A percentile compares a stretch with the other conserved stretches of the same genome.
Evolutionary conservation across 352 stramenopile genomes (phyloP).

Genomic region (Globisporangium camurandrum): DNA sequence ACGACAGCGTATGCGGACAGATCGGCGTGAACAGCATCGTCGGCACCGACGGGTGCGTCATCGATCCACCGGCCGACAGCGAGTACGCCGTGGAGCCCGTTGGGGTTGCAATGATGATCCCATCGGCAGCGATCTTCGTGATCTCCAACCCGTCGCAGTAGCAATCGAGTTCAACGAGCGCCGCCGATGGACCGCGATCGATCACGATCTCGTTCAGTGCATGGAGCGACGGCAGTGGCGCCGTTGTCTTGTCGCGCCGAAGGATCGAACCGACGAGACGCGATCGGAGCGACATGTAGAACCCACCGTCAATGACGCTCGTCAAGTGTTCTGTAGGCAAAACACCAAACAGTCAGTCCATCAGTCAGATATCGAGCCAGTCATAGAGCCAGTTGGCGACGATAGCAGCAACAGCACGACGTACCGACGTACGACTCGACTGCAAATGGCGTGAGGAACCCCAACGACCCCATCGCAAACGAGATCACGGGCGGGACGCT

Average conservation of each 20-base stretch:
- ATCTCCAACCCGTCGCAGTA: conserved; percentile 96
- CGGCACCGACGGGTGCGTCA: conserved; percentile 96
- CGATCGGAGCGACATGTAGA: conserved; percentile 79
- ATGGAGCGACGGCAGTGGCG: conserved; percentile 70
- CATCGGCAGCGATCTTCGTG: conserved; percentile 93
- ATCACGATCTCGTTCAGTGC: conserved; percentile 99
- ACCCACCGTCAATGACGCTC: conserved; percentile 70
- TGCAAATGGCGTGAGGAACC: conserved; percentile 95
- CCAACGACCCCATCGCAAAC: conserved; percentile 92
- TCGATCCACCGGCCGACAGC: conserved; percentile 95
- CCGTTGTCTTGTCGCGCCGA: conserved; percentile 41
- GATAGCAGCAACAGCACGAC: no score
- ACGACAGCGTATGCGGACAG: conserved; percentile 96
- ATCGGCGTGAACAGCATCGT: conserved; percentile 98
- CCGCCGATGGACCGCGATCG: conserved; percentile 86
- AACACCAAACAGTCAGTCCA: not conserved
- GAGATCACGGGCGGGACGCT: conserved; percentile 94
- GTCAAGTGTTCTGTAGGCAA: conserved; percentile 49
- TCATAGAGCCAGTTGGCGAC: no score
- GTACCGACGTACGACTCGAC: conserved; percentile 39
- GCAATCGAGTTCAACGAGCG: conserved; percentile 94
- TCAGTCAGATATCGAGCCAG: no score
- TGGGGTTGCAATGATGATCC: conserved; percentile 98
- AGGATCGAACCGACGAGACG: conserved; percentile 67
- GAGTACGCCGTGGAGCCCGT: conserved; percentile 98